These are phyloP conservation scores for Fusarium zealandicum DNA, from an alignment of 2,329 filamentous ascomycete genomes.

Conservation along the genomic window DNA sequence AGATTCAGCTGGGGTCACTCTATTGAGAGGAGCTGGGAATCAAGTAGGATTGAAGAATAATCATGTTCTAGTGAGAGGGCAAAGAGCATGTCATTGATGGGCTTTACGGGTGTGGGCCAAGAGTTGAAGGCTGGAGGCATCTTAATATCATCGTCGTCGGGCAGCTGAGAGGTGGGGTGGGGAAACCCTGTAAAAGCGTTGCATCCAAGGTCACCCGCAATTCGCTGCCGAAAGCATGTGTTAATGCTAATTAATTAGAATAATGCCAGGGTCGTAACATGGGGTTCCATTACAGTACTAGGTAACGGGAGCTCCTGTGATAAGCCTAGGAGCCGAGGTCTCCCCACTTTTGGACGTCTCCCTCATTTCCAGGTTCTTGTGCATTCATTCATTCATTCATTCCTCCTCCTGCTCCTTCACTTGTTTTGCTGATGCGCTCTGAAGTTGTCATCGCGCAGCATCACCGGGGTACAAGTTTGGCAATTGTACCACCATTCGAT, in stretches of 20 bases:
- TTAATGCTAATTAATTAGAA: constrained; percentile 36
- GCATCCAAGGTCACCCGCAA: constrained; percentile 6
- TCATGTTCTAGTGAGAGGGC: neutral
- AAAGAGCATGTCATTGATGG: neutral
- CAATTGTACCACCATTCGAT: neutral
- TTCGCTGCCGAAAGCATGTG: constrained; percentile 16
- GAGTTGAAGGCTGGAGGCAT: neutral
- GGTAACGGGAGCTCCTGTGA: constrained; percentile 4
- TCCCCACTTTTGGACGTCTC: constrained; percentile 23
- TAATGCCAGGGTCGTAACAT: constrained; percentile 19
- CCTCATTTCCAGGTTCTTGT: constrained; percentile 37
- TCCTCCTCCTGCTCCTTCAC: constrained; percentile 8
- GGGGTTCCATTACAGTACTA: neutral
- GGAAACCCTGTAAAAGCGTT: constrained; percentile 25
- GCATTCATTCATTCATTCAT: constrained; percentile 32
- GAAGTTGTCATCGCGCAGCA: neutral
- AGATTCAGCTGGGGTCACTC: no score
- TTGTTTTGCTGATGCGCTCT: neutral
- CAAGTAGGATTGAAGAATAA: neutral
- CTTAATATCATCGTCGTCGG: neutral
- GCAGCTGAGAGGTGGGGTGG: constrained; percentile 25
- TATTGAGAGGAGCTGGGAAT: neutral
- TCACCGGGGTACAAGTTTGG: neutral
- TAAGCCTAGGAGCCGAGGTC: constrained; percentile 30
- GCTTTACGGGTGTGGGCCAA: neutral